phyloP scores from a whole-genome alignment of 176 grass and related monocot species.

The Carex cristatella region DNA sequence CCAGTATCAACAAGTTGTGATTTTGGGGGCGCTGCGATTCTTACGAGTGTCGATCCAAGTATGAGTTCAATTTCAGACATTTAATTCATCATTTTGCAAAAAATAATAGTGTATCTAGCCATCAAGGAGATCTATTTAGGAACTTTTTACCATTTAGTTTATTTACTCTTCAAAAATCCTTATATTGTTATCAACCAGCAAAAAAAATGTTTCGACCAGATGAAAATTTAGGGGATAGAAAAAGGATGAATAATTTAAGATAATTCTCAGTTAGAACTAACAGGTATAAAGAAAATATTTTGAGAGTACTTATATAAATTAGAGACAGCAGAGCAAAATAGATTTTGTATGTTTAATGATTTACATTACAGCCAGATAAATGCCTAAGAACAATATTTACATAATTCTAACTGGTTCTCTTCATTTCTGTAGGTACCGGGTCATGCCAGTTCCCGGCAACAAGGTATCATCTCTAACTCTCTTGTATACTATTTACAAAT shows the following conservation, averaged over 20 bases:
- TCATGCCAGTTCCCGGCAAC: constrained; percentile 51
- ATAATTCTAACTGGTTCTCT: neutral
- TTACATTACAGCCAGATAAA: too few relatives aligned
- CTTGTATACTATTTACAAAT: constrained; percentile 5
- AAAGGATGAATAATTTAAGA: neutral
- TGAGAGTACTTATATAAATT: neutral
- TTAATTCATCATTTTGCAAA: neutral
- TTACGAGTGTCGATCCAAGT: constrained; percentile 61
- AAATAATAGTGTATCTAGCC: neutral
- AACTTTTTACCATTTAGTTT: neutral
- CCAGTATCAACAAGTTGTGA: constrained; percentile 56
- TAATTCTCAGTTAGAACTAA: neutral
- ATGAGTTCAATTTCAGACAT: constrained; percentile 9
- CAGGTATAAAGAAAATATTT: neutral
- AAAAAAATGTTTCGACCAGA: neutral
- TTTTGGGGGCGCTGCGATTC: constrained; percentile 45
- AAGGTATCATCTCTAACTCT: constrained; percentile 41
- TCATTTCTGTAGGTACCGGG: constrained; percentile 31
- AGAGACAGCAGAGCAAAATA: neutral
- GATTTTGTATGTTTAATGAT: neutral
- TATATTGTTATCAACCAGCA: neutral
- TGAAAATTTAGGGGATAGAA: too few relatives aligned
- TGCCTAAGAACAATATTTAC: neutral
- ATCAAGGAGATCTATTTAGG: neutral
- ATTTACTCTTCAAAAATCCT: neutral